Base-by-base conservation (phyloP, 192 early-diverging fungal species). In the Entrophospora sp. region DNA sequence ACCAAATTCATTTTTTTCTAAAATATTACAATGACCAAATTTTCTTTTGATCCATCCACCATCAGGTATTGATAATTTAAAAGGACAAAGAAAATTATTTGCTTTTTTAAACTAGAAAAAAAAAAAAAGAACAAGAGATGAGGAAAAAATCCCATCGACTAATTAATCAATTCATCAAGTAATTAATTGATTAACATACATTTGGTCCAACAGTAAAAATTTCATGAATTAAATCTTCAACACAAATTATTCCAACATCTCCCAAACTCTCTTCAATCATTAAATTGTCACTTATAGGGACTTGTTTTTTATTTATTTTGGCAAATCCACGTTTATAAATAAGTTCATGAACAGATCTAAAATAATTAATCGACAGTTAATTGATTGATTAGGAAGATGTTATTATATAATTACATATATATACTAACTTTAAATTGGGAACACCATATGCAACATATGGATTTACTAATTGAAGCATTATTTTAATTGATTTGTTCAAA, bases 321-420 rank as follows among this genome's bases (percentile, higher is more conserved):
- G 85, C 95, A 79, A 93, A 97, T 67, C 94, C 97, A 69, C 97
- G 92, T 90, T 99, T 98, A 93, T 99, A 99, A 84, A 99, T 86
- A 53, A 99, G 82, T 84, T 99, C 97, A 77, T 91, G 91, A 76
- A 97, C 89, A 34, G 93, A 66, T 27, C 61, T 63, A 48, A 40
- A 27, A 7, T 22, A 27, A n/a, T n/a, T n/a, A n/a, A n/a, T n/a
- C n/a, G n/a, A n/a, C n/a, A n/a, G n/a, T n/a, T n/a, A 34, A 35
- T 10, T 16, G 14, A 27, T 32, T n/a, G 13, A 53, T 18, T 35
- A 24, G 9, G 8, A 22, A 57, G 18, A 3, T 22, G 18, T 22
- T 0, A 24, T 27, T 27, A 61, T 24, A 31, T 12, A 7, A 5
- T 5, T 16, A 44, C 40, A 44, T 28, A 16, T 61, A 31, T 61